Conservation (phyloP, 257 asterid species). For the Orobanche coerulescens region DNA sequence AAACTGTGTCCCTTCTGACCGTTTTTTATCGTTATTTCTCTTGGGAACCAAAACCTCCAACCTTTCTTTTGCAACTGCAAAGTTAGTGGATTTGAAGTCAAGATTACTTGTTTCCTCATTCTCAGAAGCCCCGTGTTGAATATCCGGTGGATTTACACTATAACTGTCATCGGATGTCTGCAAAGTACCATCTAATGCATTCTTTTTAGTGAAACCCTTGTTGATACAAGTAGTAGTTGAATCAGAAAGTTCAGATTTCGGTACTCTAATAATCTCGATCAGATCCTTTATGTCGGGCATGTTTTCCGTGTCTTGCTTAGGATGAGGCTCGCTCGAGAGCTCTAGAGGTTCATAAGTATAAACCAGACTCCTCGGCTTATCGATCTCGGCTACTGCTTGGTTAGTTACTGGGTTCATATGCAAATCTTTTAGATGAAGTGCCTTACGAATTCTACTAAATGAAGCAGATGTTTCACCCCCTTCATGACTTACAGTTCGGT, state of each 20-base stretch:
- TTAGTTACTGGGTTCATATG: conserved; percentile 10
- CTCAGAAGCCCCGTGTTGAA: conserved; percentile 16
- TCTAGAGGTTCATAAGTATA: not conserved
- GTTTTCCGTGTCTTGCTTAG: conserved; percentile 9
- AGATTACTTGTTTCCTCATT: conserved; percentile 19
- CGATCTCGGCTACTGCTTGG: conserved; percentile 18
- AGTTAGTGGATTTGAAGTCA: not conserved
- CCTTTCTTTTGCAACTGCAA: conserved; percentile 15
- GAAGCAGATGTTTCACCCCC: conserved; percentile 11
- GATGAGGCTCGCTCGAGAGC: conserved; percentile 19
- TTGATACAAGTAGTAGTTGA: conserved; percentile 14
- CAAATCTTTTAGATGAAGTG: not conserved
- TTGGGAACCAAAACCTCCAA: conserved; percentile 17
- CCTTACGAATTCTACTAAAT: conserved; percentile 10
- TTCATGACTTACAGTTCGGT: not conserved
- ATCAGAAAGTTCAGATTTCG: conserved; percentile 2
- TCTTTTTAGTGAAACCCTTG: conserved; percentile 5
- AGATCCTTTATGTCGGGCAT: conserved; percentile 14
- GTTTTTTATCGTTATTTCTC: conserved; percentile 20
- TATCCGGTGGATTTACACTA: not conserved
- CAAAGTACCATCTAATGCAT: conserved; percentile 14
- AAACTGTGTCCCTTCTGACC: conserved; percentile 10
- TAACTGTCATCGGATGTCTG: conserved; percentile 19
- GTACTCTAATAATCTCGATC: conserved; percentile 12
- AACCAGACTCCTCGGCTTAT: conserved; percentile 14